Conservation (phyloP, 2,329 filamentous ascomycete species). For the Ceratocystis albifundus region DNA sequence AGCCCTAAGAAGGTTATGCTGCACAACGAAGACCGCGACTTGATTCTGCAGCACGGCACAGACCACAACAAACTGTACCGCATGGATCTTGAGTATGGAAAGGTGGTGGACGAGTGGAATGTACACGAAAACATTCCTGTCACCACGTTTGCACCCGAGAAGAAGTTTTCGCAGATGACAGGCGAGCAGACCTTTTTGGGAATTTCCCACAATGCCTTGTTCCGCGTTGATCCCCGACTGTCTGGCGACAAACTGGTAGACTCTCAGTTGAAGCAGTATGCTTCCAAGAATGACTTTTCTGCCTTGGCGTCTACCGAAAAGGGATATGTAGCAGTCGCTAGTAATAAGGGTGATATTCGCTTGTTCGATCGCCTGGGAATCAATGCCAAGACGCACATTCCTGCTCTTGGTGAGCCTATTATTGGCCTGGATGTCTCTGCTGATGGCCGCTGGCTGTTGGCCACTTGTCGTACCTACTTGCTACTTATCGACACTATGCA, state of each 20-base stretch:
- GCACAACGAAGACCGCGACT: slow-evolving; percentile 76
- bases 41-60: slow-evolving; percentile 72
- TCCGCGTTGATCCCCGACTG: slow-evolving; percentile 83
- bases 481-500: slow-evolving; percentile 86
- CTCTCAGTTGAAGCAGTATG: slow-evolving; percentile 86
- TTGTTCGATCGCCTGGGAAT: slow-evolving; percentile 94
- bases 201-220: slow-evolving; percentile 83
- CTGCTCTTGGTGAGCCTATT: slow-evolving; percentile 87
- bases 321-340: slow-evolving; percentile 91
- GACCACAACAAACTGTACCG: slow-evolving; percentile 87
- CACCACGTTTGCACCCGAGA: slow-evolving; percentile 83
- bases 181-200: slow-evolving; percentile 90
- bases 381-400: slow-evolving; percentile 94
- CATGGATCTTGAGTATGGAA: slow-evolving; percentile 96
- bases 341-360: slow-evolving; percentile 94
- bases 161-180: slow-evolving; percentile 97
- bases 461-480: slow-evolving; percentile 87
- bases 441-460: slow-evolving; percentile 89
- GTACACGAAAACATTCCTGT: slow-evolving; percentile 93
- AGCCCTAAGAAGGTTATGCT: slow-evolving; percentile 95
- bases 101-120: slow-evolving; percentile 98
- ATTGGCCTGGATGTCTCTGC: slow-evolving; percentile 90
- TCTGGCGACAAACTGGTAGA: slow-evolving; percentile 88
- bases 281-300: slow-evolving; percentile 94
- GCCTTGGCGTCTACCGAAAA: slow-evolving; percentile 89